A percentile compares a stretch with the other conserved stretches of the same genome.
phyloP scores from a whole-genome alignment of 495 filamentous ascomycete species.

The Astrothelium macrocarpum region DNA sequence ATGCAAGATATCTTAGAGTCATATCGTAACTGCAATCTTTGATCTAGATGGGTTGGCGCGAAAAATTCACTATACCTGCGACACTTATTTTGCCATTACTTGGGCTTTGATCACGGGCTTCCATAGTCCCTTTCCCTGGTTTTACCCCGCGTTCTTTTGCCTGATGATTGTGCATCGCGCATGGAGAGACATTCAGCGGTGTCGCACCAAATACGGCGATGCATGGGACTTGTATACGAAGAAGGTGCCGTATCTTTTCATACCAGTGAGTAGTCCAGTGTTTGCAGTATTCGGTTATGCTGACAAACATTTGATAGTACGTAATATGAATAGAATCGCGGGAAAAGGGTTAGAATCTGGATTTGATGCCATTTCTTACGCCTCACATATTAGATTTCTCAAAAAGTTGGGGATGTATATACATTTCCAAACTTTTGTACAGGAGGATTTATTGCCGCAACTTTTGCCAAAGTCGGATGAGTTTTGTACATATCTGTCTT shows the following conservation, averaged over 20 bases:
- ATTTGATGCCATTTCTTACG: neutral
- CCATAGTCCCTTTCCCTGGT: conserved; percentile 88
- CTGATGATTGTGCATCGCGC: conserved; percentile 89
- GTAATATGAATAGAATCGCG: neutral
- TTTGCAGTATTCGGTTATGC: neutral
- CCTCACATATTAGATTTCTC: neutral
- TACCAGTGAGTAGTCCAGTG: conserved; percentile 62
- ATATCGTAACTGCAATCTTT: neutral
- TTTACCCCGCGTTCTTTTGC: conserved; percentile 86
- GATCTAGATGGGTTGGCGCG: conserved; percentile 62
- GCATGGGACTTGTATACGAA: conserved; percentile 85
- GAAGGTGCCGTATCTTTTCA: conserved; percentile 85
- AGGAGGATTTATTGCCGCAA: neutral
- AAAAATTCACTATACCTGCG: conserved; percentile 93
- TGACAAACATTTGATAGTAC: neutral
- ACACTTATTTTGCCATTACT: conserved; percentile 66
- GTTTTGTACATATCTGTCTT: too few species aligned
- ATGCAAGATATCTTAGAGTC: neutral
- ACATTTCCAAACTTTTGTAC: neutral
- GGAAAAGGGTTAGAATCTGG: neutral
- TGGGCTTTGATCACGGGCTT: conserved; percentile 61
- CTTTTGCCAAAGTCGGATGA: too few species aligned
- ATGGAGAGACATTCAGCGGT: conserved; percentile 72
- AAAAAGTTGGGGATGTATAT: neutral
- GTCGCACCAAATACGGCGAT: conserved; percentile 81